Evolutionary conservation across 2,329 filamentous ascomycete species (phyloP).

Genomic region (Trichoderma sp.): DNA sequence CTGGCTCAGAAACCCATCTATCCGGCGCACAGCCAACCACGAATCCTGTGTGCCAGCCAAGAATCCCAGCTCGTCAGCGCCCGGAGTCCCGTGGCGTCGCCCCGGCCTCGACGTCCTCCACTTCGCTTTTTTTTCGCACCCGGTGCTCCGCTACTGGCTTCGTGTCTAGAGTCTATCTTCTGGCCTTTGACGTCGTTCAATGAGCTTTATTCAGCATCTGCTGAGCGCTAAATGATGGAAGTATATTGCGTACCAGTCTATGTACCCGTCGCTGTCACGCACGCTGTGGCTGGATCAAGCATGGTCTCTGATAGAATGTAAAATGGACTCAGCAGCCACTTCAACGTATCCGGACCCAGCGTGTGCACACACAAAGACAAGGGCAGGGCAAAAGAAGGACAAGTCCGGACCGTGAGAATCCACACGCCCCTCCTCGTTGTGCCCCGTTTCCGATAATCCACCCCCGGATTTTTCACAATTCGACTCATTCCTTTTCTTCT

Average conservation of each 20-base stretch:
- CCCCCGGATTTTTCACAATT: slow-evolving; percentile 22
- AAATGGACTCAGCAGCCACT: neutral
- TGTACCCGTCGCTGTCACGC: neutral
- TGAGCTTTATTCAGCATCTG: neutral
- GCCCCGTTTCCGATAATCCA: slow-evolving; percentile 20
- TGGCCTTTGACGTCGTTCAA: neutral
- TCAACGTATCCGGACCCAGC: neutral
- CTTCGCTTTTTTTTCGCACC: slow-evolving; percentile 11
- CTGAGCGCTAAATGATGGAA: neutral
- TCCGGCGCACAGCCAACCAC: slow-evolving; percentile 6
- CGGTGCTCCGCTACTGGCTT: slow-evolving; percentile 4
- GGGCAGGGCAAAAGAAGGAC: slow-evolving; percentile 2
- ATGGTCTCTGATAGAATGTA: neutral
- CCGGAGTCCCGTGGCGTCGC: slow-evolving; percentile 20
- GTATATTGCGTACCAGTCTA: neutral
- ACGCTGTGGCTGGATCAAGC: neutral
- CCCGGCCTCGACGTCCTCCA: slow-evolving; percentile 13
- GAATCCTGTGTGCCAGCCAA: neutral
- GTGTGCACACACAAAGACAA: neutral
- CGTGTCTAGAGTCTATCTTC: neutral
- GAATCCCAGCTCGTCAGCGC: slow-evolving; percentile 13
- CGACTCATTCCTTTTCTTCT: slow-evolving; percentile 18
- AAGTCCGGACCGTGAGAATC: slow-evolving; percentile 15
- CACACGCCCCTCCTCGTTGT: slow-evolving; percentile 15
- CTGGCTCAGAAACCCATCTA: neutral